phyloP scores from a whole-genome alignment of 163 green algal species.

The Chlorella variabilis region DNA sequence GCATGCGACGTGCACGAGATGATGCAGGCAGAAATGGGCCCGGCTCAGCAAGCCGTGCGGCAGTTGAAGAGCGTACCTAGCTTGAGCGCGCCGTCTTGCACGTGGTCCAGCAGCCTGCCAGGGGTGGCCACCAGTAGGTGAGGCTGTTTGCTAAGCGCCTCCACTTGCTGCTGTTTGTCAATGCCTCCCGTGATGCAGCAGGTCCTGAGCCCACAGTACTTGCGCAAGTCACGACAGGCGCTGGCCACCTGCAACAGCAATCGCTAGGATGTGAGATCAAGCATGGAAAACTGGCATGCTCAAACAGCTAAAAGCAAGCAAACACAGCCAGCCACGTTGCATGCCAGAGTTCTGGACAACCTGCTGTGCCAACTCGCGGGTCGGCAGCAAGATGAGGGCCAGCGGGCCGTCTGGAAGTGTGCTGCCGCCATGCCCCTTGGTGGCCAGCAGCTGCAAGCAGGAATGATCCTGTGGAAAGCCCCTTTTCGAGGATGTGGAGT shows the following conservation, averaged over 20 bases:
- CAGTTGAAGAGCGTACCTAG: conserved; percentile 50
- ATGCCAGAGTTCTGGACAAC: no score
- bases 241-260: conserved; percentile 57
- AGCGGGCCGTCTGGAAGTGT: conserved; percentile 23
- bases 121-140: conserved; percentile 91
- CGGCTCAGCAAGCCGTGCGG: no score
- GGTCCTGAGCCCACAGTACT: conserved; percentile 50
- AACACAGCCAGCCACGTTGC: no score
- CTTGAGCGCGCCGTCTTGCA: conserved; percentile 60
- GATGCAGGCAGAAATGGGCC: not conserved
- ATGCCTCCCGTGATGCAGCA: conserved; percentile 73
- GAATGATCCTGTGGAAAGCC: no score
- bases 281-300: not conserved
- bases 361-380: conserved; percentile 63
- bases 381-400: conserved; percentile 74
- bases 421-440: not conserved
- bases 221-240: conserved; percentile 40
- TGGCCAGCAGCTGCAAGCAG: conserved; percentile 24
- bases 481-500: not conserved
- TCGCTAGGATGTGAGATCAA: no score
- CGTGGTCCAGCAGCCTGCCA: conserved; percentile 85
- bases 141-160: conserved; percentile 42
- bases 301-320: no score
- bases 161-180: conserved; percentile 71
- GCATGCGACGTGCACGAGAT: not conserved